A percentile compares a stretch with the other conserved stretches of the same genome.
phyloP scores from a whole-genome alignment of 1,284 basidiomycete species.

The Ustilago tritici region DNA sequence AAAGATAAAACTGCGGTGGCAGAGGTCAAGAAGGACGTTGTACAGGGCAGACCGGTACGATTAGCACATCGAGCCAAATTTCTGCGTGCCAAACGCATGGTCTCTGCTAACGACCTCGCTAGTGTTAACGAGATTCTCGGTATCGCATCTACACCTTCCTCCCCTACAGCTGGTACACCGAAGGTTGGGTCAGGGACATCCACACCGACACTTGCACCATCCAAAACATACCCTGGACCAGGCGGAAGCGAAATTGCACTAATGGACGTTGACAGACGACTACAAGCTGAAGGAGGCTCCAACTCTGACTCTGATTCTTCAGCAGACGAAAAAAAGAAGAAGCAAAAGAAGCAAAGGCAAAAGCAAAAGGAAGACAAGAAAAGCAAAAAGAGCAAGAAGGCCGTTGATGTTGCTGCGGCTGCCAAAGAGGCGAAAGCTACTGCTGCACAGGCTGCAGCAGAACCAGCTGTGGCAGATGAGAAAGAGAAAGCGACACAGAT shows the following conservation, averaged over 20 bases:
- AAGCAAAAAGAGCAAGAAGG: constrained; percentile 2
- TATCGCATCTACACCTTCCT: constrained; percentile 51
- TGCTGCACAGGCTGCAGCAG: constrained; percentile 1
- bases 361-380: constrained; percentile 36
- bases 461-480: constrained; percentile 24
- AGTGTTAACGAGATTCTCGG: constrained; percentile 68
- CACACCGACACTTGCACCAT: constrained; percentile 20
- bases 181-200: constrained; percentile 31
- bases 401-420: not conserved
- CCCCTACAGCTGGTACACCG: constrained; percentile 44
- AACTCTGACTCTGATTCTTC: constrained; percentile 6
- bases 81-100: constrained; percentile 65
- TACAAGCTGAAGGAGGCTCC: constrained; percentile 23
- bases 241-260: constrained; percentile 42
- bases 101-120: constrained; percentile 49
- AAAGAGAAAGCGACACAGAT: constrained; percentile 47
- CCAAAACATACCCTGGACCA: constrained; percentile 48
- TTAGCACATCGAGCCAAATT: constrained; percentile 64
- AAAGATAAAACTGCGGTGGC: constrained; percentile 29
- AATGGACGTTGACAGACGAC: constrained; percentile 48
- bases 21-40: constrained; percentile 44
- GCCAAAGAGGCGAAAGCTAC: not conserved
- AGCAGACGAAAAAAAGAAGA: constrained; percentile 18
- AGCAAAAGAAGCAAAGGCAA: constrained; percentile 25
- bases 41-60: constrained; percentile 29